Conservation (phyloP, 768 basidiomycete genomes). For the Trametes cubensis region DNA sequence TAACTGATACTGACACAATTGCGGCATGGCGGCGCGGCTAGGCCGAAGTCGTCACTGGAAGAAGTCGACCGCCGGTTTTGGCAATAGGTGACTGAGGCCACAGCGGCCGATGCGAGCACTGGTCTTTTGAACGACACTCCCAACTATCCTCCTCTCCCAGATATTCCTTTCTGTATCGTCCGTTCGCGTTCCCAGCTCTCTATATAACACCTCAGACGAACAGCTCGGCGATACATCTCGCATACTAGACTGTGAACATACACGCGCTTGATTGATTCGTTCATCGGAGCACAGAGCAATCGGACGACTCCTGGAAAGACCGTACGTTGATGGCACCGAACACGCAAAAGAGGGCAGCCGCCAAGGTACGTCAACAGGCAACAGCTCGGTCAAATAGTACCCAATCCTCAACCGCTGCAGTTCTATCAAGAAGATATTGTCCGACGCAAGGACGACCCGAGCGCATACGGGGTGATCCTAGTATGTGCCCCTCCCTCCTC, state of each 20-base stretch:
- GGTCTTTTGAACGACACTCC: not conserved
- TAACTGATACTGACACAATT: too few species aligned
- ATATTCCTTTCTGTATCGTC: not conserved
- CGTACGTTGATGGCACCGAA: slow-evolving; percentile 14
- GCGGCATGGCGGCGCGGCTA: not conserved
- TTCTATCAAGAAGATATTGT: slow-evolving; percentile 47
- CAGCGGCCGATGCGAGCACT: not conserved
- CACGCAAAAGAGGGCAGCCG: slow-evolving; percentile 20
- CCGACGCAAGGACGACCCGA: slow-evolving; percentile 38
- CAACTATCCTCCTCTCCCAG: not conserved
- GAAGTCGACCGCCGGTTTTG: not conserved
- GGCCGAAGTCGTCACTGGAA: not conserved
- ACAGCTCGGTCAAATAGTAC: too few species aligned
- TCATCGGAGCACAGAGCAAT: not conserved
- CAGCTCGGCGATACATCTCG: slow-evolving; percentile 1
- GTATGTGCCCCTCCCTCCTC: slow-evolving; percentile 43
- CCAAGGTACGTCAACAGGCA: slow-evolving; percentile 14
- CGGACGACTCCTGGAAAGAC: not conserved
- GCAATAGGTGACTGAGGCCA: slow-evolving; percentile 2
- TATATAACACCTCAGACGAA: not conserved
- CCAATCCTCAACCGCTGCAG: slow-evolving; percentile 24
- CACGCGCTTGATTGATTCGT: slow-evolving; percentile 1
- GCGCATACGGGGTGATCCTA: slow-evolving; percentile 63
- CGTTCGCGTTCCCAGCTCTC: not conserved
- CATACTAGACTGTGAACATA: not conserved